phyloP scores from a whole-genome alignment of 2,329 filamentous ascomycete genomes.

The Boeremia exigua region DNA sequence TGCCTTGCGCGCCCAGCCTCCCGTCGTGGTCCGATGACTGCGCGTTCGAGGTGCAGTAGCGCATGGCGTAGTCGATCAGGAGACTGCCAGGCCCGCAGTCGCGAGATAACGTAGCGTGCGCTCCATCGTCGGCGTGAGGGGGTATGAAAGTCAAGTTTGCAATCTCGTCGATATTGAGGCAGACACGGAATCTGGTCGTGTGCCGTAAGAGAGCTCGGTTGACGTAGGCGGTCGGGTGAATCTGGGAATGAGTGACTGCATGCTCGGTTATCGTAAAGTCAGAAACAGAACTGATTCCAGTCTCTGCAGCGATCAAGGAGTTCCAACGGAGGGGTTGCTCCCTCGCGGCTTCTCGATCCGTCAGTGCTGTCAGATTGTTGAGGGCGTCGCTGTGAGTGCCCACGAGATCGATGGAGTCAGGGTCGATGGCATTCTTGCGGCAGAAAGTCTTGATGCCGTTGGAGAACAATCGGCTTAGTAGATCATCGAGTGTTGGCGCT shows the following conservation, averaged over 20 bases:
- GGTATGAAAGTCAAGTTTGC: constrained; percentile 67
- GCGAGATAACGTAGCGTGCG: constrained; percentile 56
- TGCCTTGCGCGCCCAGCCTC: constrained; percentile 57
- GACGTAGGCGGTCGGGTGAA: constrained; percentile 64
- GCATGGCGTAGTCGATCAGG: constrained; percentile 63
- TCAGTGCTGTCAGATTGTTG: background rate
- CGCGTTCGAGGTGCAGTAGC: constrained; percentile 60
- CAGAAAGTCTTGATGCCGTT: constrained; percentile 59
- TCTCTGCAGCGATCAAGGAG: constrained; percentile 60
- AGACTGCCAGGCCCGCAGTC: constrained; percentile 64
- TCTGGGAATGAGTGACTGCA: constrained; percentile 62
- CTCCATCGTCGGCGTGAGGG: constrained; percentile 50
- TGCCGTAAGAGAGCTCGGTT: constrained; percentile 64
- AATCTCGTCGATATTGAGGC: constrained; percentile 68
- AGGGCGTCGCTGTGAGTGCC: constrained; percentile 64
- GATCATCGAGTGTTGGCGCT: constrained; percentile 63
- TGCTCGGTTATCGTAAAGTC: constrained; percentile 65
- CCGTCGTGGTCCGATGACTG: constrained; percentile 61
- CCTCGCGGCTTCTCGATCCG: background rate
- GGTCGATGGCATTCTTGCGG: constrained; percentile 51
- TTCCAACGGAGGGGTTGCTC: constrained; percentile 53
- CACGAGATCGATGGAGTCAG: constrained; percentile 59
- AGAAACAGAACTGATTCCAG: constrained; percentile 64
- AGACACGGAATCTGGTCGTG: constrained; percentile 62
- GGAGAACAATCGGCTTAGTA: constrained; percentile 64